These are phyloP conservation scores for Candida tibetensis DNA, from an alignment of 805 yeast species.

Conservation along the genomic window DNA sequence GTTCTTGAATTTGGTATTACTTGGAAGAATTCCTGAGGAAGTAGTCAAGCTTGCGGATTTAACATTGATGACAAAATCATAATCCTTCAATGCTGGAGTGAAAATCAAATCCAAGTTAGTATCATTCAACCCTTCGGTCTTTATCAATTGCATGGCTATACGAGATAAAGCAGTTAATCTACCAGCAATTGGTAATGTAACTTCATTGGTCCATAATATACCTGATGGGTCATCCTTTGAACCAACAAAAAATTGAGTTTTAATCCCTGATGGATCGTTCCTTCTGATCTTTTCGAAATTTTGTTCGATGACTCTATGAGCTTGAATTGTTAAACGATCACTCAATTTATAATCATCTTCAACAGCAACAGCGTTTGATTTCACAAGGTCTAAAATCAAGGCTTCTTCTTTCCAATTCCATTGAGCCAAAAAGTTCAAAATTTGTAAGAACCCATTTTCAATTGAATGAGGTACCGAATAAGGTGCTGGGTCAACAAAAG, in stretches of 20 bases:
- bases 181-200: conserved; percentile 72
- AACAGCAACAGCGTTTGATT: conserved; percentile 24
- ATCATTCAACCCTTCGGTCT: conserved; percentile 40
- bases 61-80: conserved; percentile 71
- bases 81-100: conserved; percentile 80
- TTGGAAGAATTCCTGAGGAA: conserved; percentile 55
- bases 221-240: conserved; percentile 87
- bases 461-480: conserved; percentile 75
- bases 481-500: conserved; percentile 88
- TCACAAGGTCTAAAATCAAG: conserved; percentile 72
- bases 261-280: conserved; percentile 77
- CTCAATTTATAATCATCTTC: conserved; percentile 29
- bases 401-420: conserved; percentile 98
- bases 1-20: conserved; percentile 55
- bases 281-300: conserved; percentile 68
- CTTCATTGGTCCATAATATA: conserved; percentile 68
- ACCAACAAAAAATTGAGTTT: conserved; percentile 78
- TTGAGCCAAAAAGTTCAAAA: conserved; percentile 61
- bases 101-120: conserved; percentile 55
- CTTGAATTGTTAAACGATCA: conserved; percentile 60
- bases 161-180: conserved; percentile 85
- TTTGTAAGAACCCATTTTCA: conserved; percentile 76
- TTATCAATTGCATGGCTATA: conserved; percentile 60
- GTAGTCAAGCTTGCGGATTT: conserved; percentile 43
- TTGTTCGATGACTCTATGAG: conserved; percentile 58